Base-by-base conservation (phyloP, 192 early-diverging fungal species). In the Neocallimastix lanati region DNA sequence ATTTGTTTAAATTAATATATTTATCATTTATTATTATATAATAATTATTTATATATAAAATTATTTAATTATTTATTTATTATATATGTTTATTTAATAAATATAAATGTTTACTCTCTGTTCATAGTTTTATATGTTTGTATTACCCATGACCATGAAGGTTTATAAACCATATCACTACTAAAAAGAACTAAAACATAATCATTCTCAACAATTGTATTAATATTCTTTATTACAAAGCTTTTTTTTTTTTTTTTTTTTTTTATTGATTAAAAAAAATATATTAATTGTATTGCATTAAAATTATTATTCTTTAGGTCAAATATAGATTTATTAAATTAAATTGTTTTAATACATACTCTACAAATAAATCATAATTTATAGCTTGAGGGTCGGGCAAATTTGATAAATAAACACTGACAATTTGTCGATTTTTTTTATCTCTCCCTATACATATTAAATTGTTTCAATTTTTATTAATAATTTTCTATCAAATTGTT, bases 171-270 rank as follows among this genome's bases (percentile, higher is more conserved):
- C 21, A 90, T 91, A 76, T 91, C 93, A 29, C 91, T 90, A 3
- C 94, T 87, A 82, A 98, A 94, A 80, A 98, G 85, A 21, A 98
- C 93, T 21, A 98, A 85, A 18, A 93, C 92, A 83, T 98, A 98
- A 82, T 95, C 95, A 80, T 87, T 94, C 82, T 96, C 93, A 16
- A 96, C 96, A 86, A 94, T 92, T 67, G 92, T 86, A 78, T 95
- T 91, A 33, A 94, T 84, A 25, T 29, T 58, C 28, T 28, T 28
- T 36, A 76, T 67, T 33, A 27, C 12, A 77, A 29, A 28, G 0
- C 40, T 77, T 50, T 83, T 16, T 13, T 28, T 15, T 78, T 4
- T 29, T 18, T 18, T 12, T n/a, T n/a, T n/a, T n/a, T n/a, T n/a
- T n/a, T n/a, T n/a, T n/a, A n/a, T n/a, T n/a, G n/a, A n/a, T n/a